phyloP scores from a whole-genome alignment of 2,329 filamentous ascomycete species.

The Sporothrix humicola region DNA sequence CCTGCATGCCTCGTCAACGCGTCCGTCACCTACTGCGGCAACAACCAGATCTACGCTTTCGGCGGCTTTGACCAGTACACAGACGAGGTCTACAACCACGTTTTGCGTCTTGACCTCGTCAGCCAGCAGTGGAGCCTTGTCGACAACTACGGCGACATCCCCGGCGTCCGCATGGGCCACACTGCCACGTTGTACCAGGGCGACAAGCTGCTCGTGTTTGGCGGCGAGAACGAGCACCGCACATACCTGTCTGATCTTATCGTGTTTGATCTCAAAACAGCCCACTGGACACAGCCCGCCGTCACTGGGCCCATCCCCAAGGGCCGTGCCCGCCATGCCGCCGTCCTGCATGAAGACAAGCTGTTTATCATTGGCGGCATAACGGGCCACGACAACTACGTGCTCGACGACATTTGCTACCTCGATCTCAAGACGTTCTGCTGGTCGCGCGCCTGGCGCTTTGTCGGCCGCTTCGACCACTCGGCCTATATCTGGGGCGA shows the following conservation, averaged over 20 bases:
- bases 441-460: constrained; percentile 95
- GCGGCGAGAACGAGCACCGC: constrained; percentile 96
- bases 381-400: constrained; percentile 87
- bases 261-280: constrained; percentile 91
- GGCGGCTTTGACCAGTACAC: constrained; percentile 99
- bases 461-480: constrained; percentile 93
- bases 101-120: constrained; percentile 83
- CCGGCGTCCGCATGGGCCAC: constrained; percentile 95
- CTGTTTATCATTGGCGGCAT: constrained; percentile 96
- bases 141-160: constrained; percentile 98
- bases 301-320: constrained; percentile 84
- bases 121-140: constrained; percentile 94
- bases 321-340: constrained; percentile 89
- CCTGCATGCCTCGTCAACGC: constrained; percentile 97
- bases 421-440: constrained; percentile 96
- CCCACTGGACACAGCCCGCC: constrained; percentile 92
- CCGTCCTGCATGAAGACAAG: constrained; percentile 94
- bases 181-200: constrained; percentile 93
- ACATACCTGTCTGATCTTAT: constrained; percentile 96
- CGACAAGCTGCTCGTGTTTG: constrained; percentile 95
- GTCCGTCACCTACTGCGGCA: constrained; percentile 97
- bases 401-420: constrained; percentile 95
- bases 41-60: constrained; percentile 97
- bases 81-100: constrained; percentile 98
- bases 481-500: constrained; percentile 91